Percentiles rank a stretch among this genome's conserved stretches.
Evolutionary conservation across 768 basidiomycete species (phyloP).

Genomic region (Rhizopogon salebrosus): DNA sequence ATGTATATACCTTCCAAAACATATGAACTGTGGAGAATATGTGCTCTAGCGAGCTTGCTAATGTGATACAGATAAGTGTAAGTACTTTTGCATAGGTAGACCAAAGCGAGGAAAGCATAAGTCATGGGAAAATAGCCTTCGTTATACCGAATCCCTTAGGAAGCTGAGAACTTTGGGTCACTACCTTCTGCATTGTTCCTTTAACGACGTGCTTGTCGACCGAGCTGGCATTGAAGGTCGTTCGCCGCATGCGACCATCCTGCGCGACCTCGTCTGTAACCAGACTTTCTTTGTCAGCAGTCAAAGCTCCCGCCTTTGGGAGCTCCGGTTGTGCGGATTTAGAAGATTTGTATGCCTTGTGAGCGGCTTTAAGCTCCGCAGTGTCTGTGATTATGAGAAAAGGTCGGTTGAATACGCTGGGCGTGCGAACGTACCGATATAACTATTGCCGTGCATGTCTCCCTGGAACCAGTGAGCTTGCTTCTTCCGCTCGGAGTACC

Average conservation of each 20-base stretch:
- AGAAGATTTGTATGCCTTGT: constrained; percentile 7
- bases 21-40: not conserved
- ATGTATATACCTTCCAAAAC: constrained; percentile 7
- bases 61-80: constrained; percentile 5
- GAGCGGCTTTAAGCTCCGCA: constrained; percentile 16
- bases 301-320: constrained; percentile 18
- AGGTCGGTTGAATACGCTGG: not conserved
- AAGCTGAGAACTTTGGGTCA: constrained; percentile 22
- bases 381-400: constrained; percentile 15
- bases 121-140: constrained; percentile 7
- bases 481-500: constrained; percentile 52
- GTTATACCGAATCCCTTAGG: constrained; percentile 9
- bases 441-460: constrained; percentile 50
- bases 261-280: constrained; percentile 31
- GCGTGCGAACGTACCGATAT: constrained; percentile 37
- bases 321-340: constrained; percentile 15
- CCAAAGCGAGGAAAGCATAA: not conserved
- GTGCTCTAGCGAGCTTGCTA: not conserved
- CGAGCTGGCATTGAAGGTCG: constrained; percentile 29
- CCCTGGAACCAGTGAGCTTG: constrained; percentile 61
- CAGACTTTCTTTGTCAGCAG: constrained; percentile 34
- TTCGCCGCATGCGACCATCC: constrained; percentile 37
- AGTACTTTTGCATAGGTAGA: constrained; percentile 11
- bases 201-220: constrained; percentile 49
- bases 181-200: constrained; percentile 51